These are phyloP conservation scores for Serendipita sp. DNA, from an alignment of 768 basidiomycete genomes.

Conservation along the genomic window DNA sequence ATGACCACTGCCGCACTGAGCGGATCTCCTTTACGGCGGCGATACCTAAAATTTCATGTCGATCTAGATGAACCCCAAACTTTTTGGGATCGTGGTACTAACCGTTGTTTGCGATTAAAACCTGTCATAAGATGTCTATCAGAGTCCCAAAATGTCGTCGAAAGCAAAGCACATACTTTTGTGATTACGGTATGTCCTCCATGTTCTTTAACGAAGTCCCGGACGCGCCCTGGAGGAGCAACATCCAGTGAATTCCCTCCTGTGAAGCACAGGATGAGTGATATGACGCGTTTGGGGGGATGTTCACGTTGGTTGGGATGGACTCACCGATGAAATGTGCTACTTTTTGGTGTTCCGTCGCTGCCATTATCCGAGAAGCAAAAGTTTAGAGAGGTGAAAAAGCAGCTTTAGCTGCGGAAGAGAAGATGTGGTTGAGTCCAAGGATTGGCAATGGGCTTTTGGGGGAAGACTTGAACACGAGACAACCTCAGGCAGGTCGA, in stretches of 20 bases:
- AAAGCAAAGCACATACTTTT: conserved; percentile 43
- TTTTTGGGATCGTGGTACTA: conserved; percentile 10
- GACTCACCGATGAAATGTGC: conserved; percentile 45
- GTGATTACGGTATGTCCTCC: conserved; percentile 98
- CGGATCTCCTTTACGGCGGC: conserved; percentile 99
- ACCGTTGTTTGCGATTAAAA: conserved; percentile 99
- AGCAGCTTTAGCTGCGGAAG: neutral
- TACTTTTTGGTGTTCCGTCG: conserved; percentile 38
- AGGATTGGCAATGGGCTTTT: neutral
- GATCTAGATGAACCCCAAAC: neutral
- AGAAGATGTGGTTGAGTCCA: neutral
- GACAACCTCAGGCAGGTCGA: conserved; percentile 2
- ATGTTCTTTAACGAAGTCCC: conserved; percentile 78
- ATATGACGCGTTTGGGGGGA: conserved; percentile 5
- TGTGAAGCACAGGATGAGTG: conserved; percentile 20
- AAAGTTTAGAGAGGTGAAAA: neutral
- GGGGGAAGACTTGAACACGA: neutral
- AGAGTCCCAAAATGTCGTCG: neutral
- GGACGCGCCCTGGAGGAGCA: conserved; percentile 59
- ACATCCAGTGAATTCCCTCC: conserved; percentile 87
- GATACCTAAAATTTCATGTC: conserved; percentile 43
- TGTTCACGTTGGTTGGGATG: neutral
- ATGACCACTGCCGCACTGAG: conserved; percentile 98
- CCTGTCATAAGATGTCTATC: conserved; percentile 28
- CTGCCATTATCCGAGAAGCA: conserved; percentile 11